Conservation (phyloP, 176 grass and related monocot species). For the Musa itinerans region DNA sequence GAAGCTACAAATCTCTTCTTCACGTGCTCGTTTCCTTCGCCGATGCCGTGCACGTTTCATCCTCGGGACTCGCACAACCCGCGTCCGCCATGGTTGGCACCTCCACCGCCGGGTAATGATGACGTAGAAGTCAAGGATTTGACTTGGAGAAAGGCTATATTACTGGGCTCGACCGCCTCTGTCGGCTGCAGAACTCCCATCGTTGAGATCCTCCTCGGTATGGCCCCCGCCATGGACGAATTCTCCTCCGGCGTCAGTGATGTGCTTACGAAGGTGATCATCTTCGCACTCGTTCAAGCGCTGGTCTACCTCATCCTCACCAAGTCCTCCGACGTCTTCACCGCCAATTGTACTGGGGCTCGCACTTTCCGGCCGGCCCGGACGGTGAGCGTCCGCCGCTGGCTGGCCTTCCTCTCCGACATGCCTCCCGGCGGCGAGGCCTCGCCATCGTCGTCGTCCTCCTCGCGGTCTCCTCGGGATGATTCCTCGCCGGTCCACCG, state of each 20-base stretch:
- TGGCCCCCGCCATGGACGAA: background rate
- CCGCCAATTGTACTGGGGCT: slow-evolving; percentile 26
- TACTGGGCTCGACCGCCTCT: too few species aligned
- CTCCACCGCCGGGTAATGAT: too few species aligned
- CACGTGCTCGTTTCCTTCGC: too few species aligned
- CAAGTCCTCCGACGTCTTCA: slow-evolving; percentile 71
- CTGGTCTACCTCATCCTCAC: slow-evolving; percentile 36
- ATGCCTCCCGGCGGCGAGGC: slow-evolving; percentile 41
- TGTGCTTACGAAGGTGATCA: slow-evolving; percentile 20
- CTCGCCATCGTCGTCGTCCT: background rate
- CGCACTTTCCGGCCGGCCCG: slow-evolving; percentile 52
- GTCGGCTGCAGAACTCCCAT: too few species aligned
- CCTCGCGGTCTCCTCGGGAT: background rate
- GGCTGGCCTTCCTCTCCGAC: slow-evolving; percentile 57
- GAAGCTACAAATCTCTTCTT: too few species aligned
- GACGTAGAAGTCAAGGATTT: too few species aligned
- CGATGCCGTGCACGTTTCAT: too few species aligned
- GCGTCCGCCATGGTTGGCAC: too few species aligned
- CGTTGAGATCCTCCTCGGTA: background rate
- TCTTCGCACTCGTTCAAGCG: slow-evolving; percentile 27
- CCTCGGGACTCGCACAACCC: too few species aligned
- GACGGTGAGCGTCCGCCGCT: slow-evolving; percentile 46
- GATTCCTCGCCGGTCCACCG: background rate
- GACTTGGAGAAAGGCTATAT: too few species aligned
- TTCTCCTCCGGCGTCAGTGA: background rate